Evolutionary conservation across 164 flowering plant species (phyloP), one percentile per base, ranked within the genome.

Genomic region (Vitis rupestris): DNA sequence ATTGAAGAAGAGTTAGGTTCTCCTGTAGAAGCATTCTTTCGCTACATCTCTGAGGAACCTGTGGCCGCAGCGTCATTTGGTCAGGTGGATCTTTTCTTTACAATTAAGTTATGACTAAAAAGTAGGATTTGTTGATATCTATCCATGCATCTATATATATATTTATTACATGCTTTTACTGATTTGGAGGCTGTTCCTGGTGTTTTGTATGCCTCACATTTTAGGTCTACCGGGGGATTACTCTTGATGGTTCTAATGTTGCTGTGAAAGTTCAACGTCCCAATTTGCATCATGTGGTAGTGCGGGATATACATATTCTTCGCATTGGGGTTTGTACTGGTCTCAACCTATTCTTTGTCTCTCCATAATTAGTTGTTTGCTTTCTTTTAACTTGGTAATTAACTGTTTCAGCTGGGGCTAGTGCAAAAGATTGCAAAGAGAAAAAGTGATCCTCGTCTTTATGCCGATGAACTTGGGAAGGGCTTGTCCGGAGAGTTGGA

Each of bases 221-320:
- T 7, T 75, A 95, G 99, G 99, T 95, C 48, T 95, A 95, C 70
- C 79, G 76, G 47, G 99, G 86, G 62, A 74, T 64, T 59, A 91
- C 97, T 9, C 68, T 64, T 73, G 98, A 91, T 82, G 99, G 99
- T 57, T 50, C 27, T 64, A 50, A 55, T 79, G 99, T 95, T 72
- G 99, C 99, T 58, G 80, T 95, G 72, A 95, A 93, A 87, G 98
- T 95, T 78, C 99, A 95, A 80, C 98, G 98, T 54, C 99, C 99
- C 64, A 84, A 91, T 82, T 69, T 95, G 79, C 89, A 57, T 50
- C 98, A 91, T 74, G 85, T 88, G 59, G 99, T 95, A 37, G 89
- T 87, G 67, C 85, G 97, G 19, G 99, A 95, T 79, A 76, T 91
- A 70, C 90, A 89, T 71, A 84, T 95, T 72, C 90, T 95, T 63